Conservation (phyloP, 1,284 basidiomycete genomes). For the Amylostereum chailletii region DNA sequence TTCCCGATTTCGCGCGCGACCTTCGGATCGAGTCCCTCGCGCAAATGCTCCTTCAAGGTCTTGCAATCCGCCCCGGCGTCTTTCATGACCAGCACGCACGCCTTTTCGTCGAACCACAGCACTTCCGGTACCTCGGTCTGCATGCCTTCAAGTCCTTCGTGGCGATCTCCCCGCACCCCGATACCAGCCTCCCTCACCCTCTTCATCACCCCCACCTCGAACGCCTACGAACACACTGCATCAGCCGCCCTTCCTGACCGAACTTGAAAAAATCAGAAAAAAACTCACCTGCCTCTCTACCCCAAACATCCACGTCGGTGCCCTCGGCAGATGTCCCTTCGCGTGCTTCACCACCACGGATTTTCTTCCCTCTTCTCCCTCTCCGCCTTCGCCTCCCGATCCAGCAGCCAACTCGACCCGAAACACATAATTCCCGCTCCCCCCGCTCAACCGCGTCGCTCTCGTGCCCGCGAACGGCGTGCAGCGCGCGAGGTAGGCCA, state of each 20-base stretch:
- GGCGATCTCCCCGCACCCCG: conserved; percentile 2
- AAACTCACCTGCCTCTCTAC: conserved; percentile 45
- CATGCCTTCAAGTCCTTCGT: conserved; percentile 16
- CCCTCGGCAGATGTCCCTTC: conserved; percentile 28
- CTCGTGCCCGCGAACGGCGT: conserved; percentile 29
- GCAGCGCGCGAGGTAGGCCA: conserved; percentile 24
- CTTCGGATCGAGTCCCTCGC: conserved; percentile 22
- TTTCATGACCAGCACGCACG: conserved; percentile 49
- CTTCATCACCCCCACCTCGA: conserved; percentile 42
- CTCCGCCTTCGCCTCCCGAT: neutral
- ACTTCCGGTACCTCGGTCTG: conserved; percentile 40
- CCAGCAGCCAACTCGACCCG: conserved; percentile 29
- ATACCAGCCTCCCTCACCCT: conserved; percentile 21
- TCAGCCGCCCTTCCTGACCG: conserved; percentile 36
- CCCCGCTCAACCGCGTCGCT: conserved; percentile 35
- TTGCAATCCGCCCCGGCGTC: conserved; percentile 36
- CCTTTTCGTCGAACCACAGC: conserved; percentile 37
- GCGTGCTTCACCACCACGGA: conserved; percentile 53
- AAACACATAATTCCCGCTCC: conserved; percentile 43
- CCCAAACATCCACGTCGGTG: conserved; percentile 24
- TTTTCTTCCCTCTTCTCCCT: conserved; percentile 26
- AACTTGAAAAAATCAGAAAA: conserved; percentile 16
- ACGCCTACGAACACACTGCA: conserved; percentile 16
- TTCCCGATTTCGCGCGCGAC: conserved; percentile 36
- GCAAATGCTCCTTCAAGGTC: conserved; percentile 42